Evolutionary conservation across 768 basidiomycete genomes (phyloP), one percentile per base, ranked within the genome.

Genomic region (Lanmaoa pseudosensibilis): DNA sequence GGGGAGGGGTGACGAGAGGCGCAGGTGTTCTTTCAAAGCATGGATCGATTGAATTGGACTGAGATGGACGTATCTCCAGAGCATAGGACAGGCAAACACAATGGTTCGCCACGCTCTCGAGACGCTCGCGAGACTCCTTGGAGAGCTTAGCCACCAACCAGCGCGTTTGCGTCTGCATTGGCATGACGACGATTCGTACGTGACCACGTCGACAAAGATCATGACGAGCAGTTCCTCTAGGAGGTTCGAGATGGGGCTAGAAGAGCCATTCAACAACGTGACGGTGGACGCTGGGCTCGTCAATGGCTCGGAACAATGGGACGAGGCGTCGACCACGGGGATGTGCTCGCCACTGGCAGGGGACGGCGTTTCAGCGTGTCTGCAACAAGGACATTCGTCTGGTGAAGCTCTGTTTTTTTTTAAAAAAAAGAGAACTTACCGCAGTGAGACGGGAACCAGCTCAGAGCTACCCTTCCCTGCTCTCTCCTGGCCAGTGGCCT

Each of bases 221-320:
- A 66, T 57, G 34, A 65, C 7, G 23, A 66, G 62, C n/a, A 66
- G 46, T 39, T 66, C 65, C 38, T 64, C 65, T 1, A 64, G 12
- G 38, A 66, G 55, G 11, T 7, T 19, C 12, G 44, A 51, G 38
- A 64, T 55, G 39, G 51, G 58, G 34, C 61, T 34, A 41, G 50
- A 30, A 30, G 7, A 7, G 10, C 32, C 52, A 36, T 53, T 32
- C 27, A 27, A 27, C 30, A 19, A 30, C 8, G n/a, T 13, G 27
- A 33, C 16, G 21, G 33, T n/a, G 25, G 39, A 38, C 12, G 9
- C 32, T n/a, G 27, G 19, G 27, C 13, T 44, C 3, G 36, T 45
- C 12, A 16, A 30, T 15, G 50, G 19, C 4, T 7, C 30, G 21
- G 44, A 34, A 21, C 3, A 25, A 23, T 25, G 12, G 33, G 15